Conservation (phyloP, 768 basidiomycete genomes). For the Amanita pallidorosea region DNA sequence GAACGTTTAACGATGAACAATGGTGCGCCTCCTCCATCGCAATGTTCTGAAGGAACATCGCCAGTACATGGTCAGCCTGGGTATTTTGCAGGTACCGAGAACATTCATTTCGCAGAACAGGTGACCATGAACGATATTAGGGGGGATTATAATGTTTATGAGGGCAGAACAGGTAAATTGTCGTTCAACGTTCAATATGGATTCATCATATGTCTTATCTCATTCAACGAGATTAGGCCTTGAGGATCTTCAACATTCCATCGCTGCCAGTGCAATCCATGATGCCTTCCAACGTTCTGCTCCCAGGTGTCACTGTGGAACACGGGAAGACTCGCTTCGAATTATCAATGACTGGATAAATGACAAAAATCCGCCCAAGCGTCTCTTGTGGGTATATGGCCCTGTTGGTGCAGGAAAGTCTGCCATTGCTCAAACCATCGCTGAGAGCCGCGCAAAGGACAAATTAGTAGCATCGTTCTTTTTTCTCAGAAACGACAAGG, state of each 20-base stretch:
- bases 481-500: background rate
- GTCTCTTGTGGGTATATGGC: background rate
- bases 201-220: slow-evolving; percentile 31
- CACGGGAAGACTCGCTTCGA: background rate
- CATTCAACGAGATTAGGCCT: background rate
- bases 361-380: background rate
- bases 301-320: background rate
- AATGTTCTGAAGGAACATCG: no score
- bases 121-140: no score
- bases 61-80: no score
- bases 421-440: background rate
- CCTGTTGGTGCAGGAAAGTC: background rate
- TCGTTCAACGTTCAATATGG: no score
- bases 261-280: background rate
- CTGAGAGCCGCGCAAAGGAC: background rate
- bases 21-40: no score
- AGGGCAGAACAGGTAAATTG: no score
- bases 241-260: background rate
- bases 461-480: background rate
- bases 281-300: background rate
- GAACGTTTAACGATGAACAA: no score
- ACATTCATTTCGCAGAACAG: no score
- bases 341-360: background rate
- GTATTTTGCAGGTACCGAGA: no score
- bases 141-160: no score